Percentiles rank a stretch among this genome's conserved stretches.
Evolutionary conservation across 371 early-diverging fungal genomes (phyloP).

Genomic region (Furculomyces boomerangus): DNA sequence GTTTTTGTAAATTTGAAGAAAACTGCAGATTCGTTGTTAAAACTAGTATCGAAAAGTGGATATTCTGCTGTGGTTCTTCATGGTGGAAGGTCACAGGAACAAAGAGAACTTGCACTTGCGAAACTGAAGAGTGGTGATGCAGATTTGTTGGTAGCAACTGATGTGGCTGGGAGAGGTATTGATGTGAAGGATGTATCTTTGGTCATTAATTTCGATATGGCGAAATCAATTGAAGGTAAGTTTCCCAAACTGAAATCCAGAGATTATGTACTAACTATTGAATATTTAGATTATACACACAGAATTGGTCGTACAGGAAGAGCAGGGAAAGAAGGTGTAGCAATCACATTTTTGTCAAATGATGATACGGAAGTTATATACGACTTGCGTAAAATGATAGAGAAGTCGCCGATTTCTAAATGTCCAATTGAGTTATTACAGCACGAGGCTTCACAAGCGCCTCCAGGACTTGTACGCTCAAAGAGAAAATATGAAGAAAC

Average conservation of each 20-base stretch:
- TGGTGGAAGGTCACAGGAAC: conserved; percentile 92
- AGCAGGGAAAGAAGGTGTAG: conserved; percentile 86
- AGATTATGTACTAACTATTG: conserved; percentile 2
- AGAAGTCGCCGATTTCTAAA: conserved; percentile 55
- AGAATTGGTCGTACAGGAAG: conserved; percentile 96
- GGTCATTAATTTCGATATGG: conserved; percentile 97
- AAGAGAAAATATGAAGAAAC: conserved; percentile 1
- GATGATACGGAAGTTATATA: conserved; percentile 78
- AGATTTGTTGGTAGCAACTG: conserved; percentile 83
- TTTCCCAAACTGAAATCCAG: not conserved
- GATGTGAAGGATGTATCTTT: conserved; percentile 93
- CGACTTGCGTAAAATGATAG: conserved; percentile 76
- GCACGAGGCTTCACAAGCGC: conserved; percentile 68
- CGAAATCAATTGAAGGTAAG: conserved; percentile 74
- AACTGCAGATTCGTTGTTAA: conserved; percentile 10
- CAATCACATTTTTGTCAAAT: conserved; percentile 73
- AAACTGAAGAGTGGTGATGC: conserved; percentile 55
- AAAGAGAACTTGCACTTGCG: conserved; percentile 57
- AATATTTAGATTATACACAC: conserved; percentile 68
- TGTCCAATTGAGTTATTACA: conserved; percentile 72
- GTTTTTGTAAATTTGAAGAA: conserved; percentile 95
- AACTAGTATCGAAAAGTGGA: not conserved
- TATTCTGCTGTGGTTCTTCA: conserved; percentile 60
- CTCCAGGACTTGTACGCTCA: conserved; percentile 5
- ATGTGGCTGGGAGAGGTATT: conserved; percentile 97